These are phyloP conservation scores for Kodamaea lidongshanica DNA, from an alignment of 805 yeast genomes.

Conservation along the genomic window DNA sequence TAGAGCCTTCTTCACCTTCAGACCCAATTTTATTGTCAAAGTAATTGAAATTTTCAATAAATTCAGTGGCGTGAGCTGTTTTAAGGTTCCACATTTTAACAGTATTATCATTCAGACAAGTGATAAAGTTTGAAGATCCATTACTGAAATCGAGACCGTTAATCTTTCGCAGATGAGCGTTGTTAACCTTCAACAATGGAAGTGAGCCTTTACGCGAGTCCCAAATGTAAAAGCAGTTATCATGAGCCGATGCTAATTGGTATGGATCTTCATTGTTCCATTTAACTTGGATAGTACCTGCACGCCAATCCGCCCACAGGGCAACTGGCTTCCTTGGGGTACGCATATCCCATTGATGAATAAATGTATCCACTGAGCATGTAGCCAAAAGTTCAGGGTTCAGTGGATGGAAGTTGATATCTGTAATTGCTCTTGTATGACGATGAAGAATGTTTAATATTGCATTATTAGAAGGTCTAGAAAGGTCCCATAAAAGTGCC, in stretches of 20 bases:
- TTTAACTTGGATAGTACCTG: conserved; percentile 91
- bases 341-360: conserved; percentile 87
- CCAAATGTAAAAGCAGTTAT: conserved; percentile 77
- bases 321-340: conserved; percentile 67
- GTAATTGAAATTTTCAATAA: conserved; percentile 14
- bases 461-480: conserved; percentile 62
- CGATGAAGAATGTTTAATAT: conserved; percentile 84
- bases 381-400: conserved; percentile 88
- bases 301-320: conserved; percentile 89
- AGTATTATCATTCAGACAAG: conserved; percentile 81
- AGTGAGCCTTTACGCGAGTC: conserved; percentile 76
- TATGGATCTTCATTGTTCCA: conserved; percentile 79
- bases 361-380: conserved; percentile 85
- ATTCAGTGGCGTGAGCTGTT: conserved; percentile 12
- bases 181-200: conserved; percentile 56
- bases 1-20: conserved; percentile 1
- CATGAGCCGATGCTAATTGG: conserved; percentile 82
- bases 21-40: conserved; percentile 11
- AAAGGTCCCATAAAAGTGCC: conserved; percentile 90
- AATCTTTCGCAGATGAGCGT: conserved; percentile 79
- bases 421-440: conserved; percentile 91
- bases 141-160: conserved; percentile 84
- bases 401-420: conserved; percentile 84
- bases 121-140: conserved; percentile 52
- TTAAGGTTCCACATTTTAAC: conserved; percentile 75